Base-by-base conservation (phyloP, 1,139 yeast genomes). In the Yamadazyma blattariae region DNA sequence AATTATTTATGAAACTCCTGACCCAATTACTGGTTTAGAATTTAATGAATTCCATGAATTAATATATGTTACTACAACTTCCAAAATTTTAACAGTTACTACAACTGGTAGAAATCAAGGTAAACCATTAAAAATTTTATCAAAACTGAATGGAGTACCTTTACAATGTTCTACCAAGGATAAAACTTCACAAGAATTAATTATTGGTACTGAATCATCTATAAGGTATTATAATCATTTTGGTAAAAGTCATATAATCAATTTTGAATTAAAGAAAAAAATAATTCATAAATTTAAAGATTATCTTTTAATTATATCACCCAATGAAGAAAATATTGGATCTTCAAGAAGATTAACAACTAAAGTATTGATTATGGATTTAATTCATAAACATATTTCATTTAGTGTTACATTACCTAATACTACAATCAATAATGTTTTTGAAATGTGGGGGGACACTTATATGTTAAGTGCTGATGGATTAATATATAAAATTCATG, bases 21-120 rank as follows among this genome's bases (percentile, higher is more conserved):
- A 87, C 35, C 96, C 97, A 0, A 73, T 94, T 18, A 90, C 98
- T 0, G 86, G 89, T 0, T 60, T 92, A 2, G 69, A 74, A 25
- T 77, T 84, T 46, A 66, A 68, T 40, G 75, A 69, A 29, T 64
- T 64, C 15, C 57, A 60, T 24, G 74, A 67, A 27, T 40, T 69
- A 6, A 21, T 52, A 7, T 85, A 74, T 52, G 78, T 83, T 23
- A 69, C 85, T 2, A 79, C 95, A 1, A 81, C 95, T 0, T 76
- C 83, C 18, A 80, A 74, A 45, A 72, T 89, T 1, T 56, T 88
- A 35, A 76, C 90, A 0, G 78, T 88, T n/a, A 71, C 82, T 7
- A 88, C 96, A 1, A 73, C 82, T 1, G 95, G 96, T 1, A 70
- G 87, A 45, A 84, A 85, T 52, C 80, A 77, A 38, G 85, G 90